Conservation (phyloP, 208 protist species). For the Leptomonas seymouri region DNA sequence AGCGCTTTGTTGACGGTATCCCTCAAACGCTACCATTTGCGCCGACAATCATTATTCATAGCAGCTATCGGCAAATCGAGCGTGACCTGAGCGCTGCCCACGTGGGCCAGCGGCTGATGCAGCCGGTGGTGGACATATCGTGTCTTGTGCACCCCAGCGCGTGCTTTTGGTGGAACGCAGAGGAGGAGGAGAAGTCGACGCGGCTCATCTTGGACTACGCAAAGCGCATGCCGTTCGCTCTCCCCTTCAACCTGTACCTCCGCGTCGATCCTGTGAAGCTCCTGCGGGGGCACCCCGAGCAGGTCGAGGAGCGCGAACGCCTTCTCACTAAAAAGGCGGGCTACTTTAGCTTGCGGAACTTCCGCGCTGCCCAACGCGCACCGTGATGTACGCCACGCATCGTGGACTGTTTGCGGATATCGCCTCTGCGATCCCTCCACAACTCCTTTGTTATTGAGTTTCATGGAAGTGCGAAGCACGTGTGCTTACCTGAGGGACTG, state of each 20-base stretch:
- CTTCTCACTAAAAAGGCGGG: conserved; percentile 44
- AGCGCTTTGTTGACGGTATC: conserved; percentile 67
- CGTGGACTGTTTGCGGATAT: too few species aligned
- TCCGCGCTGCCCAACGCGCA: conserved; percentile 24
- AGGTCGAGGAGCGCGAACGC: conserved; percentile 37
- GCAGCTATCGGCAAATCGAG: conserved; percentile 53
- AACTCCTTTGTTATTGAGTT: too few species aligned
- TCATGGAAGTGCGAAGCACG: too few species aligned
- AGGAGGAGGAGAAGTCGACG: conserved; percentile 74
- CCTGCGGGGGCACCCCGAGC: conserved; percentile 42
- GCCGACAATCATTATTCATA: conserved; percentile 75
- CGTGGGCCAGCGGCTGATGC: conserved; percentile 62
- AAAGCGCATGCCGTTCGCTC: conserved; percentile 79
- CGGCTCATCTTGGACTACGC: conserved; percentile 83
- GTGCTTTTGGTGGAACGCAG: conserved; percentile 85
- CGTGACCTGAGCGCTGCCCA: conserved; percentile 40
- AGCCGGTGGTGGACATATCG: conserved; percentile 83
- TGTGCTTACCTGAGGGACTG: too few species aligned
- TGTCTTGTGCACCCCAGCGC: conserved; percentile 77
- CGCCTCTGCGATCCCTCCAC: too few species aligned
- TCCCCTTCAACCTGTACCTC: conserved; percentile 89
- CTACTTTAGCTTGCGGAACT: conserved; percentile 70
- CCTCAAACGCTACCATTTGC: conserved; percentile 71
- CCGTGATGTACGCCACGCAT: neutral
- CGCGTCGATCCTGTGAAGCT: conserved; percentile 69